Evolutionary conservation across 176 grass and related monocot species (phyloP).

Genomic region (Urochloa ruziziensis): DNA sequence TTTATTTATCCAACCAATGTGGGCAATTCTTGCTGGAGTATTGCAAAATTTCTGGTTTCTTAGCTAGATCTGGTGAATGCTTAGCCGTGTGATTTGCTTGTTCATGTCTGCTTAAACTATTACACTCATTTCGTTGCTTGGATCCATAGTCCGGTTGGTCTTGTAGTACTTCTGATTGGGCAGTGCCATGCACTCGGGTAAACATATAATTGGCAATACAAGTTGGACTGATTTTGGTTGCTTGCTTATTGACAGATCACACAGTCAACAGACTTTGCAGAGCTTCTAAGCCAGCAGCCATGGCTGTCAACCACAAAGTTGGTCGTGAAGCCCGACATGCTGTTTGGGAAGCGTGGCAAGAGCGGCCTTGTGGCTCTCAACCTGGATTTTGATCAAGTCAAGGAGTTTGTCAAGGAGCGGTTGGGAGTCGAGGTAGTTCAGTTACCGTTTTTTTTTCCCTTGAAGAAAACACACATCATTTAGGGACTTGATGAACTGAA

Average conservation of each 20-base stretch:
- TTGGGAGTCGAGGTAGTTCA: conserved; percentile 70
- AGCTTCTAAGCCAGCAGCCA: conserved; percentile 68
- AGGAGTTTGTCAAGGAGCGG: conserved; percentile 73
- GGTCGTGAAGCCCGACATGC: conserved; percentile 92
- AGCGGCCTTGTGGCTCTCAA: conserved; percentile 89
- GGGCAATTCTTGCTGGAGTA: neutral
- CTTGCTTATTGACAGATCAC: conserved; percentile 48
- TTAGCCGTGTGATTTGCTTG: neutral
- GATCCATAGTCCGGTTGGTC: neutral
- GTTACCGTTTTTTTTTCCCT: neutral
- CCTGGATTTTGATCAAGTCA: conserved; percentile 71
- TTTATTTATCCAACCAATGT: neutral
- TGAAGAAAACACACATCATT: neutral
- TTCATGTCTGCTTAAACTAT: neutral
- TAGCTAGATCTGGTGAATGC: neutral
- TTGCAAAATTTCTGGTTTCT: neutral
- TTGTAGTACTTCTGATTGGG: neutral
- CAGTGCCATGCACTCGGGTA: no score
- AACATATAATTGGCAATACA: no score
- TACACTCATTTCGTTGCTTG: neutral
- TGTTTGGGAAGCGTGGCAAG: conserved; percentile 97
- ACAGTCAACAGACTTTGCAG: conserved; percentile 62
- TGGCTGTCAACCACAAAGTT: conserved; percentile 78
- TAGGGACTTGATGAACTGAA: neutral
- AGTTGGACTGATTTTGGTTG: neutral